phyloP scores from a whole-genome alignment of 305 asterid genomes.

The Euphrasia arctica region DNA sequence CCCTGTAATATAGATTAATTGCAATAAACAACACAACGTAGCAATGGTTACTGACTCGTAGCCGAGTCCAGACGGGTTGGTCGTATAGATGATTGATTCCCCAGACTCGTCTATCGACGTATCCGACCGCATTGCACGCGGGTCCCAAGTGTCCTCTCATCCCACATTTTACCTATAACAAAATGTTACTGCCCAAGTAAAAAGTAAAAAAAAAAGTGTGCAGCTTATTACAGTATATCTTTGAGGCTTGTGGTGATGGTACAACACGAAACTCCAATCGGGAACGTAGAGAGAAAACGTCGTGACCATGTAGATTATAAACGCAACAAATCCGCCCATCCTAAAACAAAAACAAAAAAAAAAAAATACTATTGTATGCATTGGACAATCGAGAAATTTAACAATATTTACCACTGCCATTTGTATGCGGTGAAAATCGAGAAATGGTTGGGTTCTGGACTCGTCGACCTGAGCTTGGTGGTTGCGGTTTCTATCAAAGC shows the following conservation, averaged over 20 bases:
- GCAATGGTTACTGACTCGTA: conserved; percentile 36
- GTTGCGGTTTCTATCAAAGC: conserved; percentile 73
- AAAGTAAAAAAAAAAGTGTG: background rate
- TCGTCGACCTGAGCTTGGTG: conserved; percentile 60
- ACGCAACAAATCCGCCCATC: conserved; percentile 68
- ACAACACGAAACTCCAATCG: conserved; percentile 59
- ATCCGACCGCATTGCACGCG: conserved; percentile 89
- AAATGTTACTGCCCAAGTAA: conserved; percentile 6
- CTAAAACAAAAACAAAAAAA: conserved; percentile 26
- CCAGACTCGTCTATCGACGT: conserved; percentile 83
- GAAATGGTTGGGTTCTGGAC: conserved; percentile 38
- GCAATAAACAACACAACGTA: background rate
- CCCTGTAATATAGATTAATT: background rate
- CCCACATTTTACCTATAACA: conserved; percentile 78
- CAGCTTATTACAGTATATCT: conserved; percentile 44
- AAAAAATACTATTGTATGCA: too few relatives aligned
- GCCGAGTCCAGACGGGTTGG: conserved; percentile 71
- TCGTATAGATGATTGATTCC: conserved; percentile 78
- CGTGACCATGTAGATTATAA: conserved; percentile 60
- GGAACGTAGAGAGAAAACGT: conserved; percentile 66
- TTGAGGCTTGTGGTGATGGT: conserved; percentile 24
- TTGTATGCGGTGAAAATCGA: conserved; percentile 74
- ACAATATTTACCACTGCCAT: conserved; percentile 69
- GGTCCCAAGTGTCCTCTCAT: conserved; percentile 93
- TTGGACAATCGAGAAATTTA: background rate